Percentiles rank a stretch among this genome's conserved stretches.
phyloP scores from a whole-genome alignment of 2,329 filamentous ascomycete genomes.

The Exophiala sideris region DNA sequence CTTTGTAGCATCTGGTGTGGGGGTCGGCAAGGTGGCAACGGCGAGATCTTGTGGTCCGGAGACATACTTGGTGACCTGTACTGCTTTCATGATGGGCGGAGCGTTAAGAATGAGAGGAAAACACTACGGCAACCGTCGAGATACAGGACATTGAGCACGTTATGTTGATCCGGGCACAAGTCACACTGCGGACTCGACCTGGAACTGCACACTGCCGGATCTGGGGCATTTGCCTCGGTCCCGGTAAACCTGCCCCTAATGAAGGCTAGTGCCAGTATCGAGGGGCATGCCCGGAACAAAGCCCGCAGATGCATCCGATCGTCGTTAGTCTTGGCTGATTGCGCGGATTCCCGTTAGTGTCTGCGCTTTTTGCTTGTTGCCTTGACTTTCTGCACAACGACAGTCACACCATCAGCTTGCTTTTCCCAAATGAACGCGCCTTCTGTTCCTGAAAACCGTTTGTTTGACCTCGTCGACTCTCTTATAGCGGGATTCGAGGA shows the following conservation, averaged over 20 bases:
- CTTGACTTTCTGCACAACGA: background rate
- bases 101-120: background rate
- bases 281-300: too few relatives aligned
- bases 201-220: background rate
- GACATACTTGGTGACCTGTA: conserved; percentile 30
- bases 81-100: conserved; percentile 22
- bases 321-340: too few relatives aligned
- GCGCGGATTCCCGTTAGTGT: too few relatives aligned
- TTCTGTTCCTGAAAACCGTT: conserved; percentile 4
- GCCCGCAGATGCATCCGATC: too few relatives aligned
- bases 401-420: background rate
- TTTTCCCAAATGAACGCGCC: conserved; percentile 13
- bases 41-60: conserved; percentile 76
- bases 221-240: conserved; percentile 1
- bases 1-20: conserved; percentile 65
- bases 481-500: conserved; percentile 16
- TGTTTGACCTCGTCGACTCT: conserved; percentile 11
- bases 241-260: background rate
- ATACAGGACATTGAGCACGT: background rate
- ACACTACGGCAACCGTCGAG: background rate
- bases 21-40: conserved; percentile 71
- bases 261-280: too few relatives aligned
- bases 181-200: background rate
- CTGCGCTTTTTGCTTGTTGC: background rate
- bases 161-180: background rate